Evolutionary conservation across 2,329 filamentous ascomycete genomes (phyloP).

Genomic region (Plenodomus lindquistii): DNA sequence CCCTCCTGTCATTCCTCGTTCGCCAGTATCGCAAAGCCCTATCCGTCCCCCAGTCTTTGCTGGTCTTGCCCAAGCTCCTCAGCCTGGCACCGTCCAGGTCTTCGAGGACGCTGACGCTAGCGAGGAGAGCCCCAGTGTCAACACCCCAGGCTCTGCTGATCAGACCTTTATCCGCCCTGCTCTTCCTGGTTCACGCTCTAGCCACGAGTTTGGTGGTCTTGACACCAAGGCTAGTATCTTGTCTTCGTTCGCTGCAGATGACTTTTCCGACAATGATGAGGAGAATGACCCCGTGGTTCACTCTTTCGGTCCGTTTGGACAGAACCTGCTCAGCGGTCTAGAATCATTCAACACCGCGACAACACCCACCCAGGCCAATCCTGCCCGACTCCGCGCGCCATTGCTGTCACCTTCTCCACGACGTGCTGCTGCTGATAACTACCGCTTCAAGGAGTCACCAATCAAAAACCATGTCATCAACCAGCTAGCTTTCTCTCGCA

Average conservation of each 20-base stretch:
- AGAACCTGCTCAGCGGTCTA: constrained; percentile 80
- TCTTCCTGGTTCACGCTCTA: constrained; percentile 25
- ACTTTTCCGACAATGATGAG: constrained; percentile 76
- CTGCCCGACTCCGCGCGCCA: constrained; percentile 28
- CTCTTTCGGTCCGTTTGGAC: constrained; percentile 88
- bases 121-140: constrained; percentile 24
- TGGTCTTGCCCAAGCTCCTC: constrained; percentile 38
- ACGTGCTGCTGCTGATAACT: constrained; percentile 26
- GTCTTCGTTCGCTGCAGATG: constrained; percentile 52
- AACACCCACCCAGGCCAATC: constrained; percentile 57
- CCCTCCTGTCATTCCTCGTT: constrained; percentile 68
- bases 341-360: constrained; percentile 73
- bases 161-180: constrained; percentile 37
- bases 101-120: constrained; percentile 45
- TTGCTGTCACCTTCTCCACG: constrained; percentile 38
- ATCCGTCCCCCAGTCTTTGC: constrained; percentile 52
- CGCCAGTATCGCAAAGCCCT: constrained; percentile 75
- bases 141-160: constrained; percentile 29
- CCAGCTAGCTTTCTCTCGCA: constrained; percentile 90
- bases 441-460: constrained; percentile 46
- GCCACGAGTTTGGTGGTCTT: constrained; percentile 16
- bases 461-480: constrained; percentile 89
- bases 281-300: constrained; percentile 93
- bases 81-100: constrained; percentile 36
- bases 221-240: constrained; percentile 31